These are phyloP conservation scores for Candida glucosophila DNA, from an alignment of 1,139 yeast species.

Conservation along the genomic window DNA sequence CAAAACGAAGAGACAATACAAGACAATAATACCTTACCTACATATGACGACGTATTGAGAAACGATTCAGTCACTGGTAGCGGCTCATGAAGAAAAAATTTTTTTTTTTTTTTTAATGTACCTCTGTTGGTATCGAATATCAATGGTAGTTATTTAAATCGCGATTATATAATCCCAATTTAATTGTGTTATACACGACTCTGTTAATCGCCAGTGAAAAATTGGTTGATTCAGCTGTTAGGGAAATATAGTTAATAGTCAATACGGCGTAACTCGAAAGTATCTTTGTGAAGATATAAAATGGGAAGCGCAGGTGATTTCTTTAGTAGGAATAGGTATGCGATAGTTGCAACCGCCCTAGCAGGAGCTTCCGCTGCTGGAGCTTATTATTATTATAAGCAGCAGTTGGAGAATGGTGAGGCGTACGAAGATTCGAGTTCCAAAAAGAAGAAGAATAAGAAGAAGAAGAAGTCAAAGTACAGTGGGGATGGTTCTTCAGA, in stretches of 20 bases:
- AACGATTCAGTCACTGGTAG: too few relatives aligned
- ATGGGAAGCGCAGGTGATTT: conserved; percentile 19
- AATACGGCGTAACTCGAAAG: conserved; percentile 1
- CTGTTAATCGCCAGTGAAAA: too few relatives aligned
- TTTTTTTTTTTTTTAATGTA: too few relatives aligned
- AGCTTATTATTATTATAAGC: conserved; percentile 46
- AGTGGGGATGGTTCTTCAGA: conserved; percentile 10
- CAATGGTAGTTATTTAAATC: too few relatives aligned
- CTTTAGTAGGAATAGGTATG: conserved; percentile 50
- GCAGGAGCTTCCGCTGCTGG: conserved; percentile 58
- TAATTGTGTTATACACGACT: too few relatives aligned
- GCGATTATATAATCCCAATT: too few relatives aligned
- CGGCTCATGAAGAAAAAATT: too few relatives aligned
- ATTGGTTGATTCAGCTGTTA: too few relatives aligned
- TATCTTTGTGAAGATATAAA: conserved; percentile 7
- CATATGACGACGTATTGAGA: conserved; percentile 34
- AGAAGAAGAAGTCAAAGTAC: conserved; percentile 21
- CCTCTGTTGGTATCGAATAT: too few relatives aligned
- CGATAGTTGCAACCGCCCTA: conserved; percentile 49
- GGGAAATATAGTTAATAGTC: too few relatives aligned
- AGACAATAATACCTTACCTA: too few relatives aligned
- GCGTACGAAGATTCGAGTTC: conserved; percentile 9
- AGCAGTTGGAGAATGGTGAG: conserved; percentile 14
- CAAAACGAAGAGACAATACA: too few relatives aligned
- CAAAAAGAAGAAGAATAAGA: conserved; percentile 30